Percentiles rank a stretch among this genome's conserved stretches.
Conservation (phyloP, 176 grass and related monocot species). For the Olyra latifolia region DNA sequence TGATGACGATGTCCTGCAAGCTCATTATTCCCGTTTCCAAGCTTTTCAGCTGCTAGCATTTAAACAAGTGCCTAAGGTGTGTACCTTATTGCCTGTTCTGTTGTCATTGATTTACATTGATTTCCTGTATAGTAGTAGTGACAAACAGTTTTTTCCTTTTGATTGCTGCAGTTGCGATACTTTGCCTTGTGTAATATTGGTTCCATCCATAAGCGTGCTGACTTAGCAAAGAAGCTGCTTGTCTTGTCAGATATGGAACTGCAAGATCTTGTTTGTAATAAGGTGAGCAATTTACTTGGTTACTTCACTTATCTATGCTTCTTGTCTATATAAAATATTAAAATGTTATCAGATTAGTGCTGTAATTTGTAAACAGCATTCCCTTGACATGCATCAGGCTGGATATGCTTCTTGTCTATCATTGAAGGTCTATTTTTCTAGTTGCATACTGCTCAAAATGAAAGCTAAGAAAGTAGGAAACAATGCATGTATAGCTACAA, state of each 20-base stretch:
- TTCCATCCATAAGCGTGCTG: conserved; percentile 89
- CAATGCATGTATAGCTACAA: neutral
- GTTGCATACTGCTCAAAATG: neutral
- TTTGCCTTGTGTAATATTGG: conserved; percentile 88
- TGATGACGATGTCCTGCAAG: conserved; percentile 87
- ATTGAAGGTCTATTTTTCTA: neutral
- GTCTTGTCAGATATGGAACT: conserved; percentile 81
- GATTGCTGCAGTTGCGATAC: conserved; percentile 60
- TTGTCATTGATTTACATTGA: conserved; percentile 18
- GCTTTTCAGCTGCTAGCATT: conserved; percentile 91
- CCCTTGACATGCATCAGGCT: neutral
- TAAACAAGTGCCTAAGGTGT: conserved; percentile 94
- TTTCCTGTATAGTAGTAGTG: conserved; percentile 15
- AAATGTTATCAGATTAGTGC: conserved; percentile 21
- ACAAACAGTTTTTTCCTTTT: conserved; percentile 24
- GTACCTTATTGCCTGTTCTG: conserved; percentile 12
- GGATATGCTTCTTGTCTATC: neutral
- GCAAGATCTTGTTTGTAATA: conserved; percentile 81
- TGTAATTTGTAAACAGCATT: conserved; percentile 27
- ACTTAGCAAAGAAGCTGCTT: conserved; percentile 88
- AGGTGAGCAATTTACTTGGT: conserved; percentile 52
- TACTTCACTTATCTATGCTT: conserved; percentile 15
- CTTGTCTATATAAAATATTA: conserved; percentile 10
- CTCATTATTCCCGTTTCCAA: conserved; percentile 86
- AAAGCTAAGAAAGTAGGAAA: conserved; percentile 6